Evolutionary conservation across 2,329 filamentous ascomycete species (phyloP).

Genomic region (Colletotrichum sp.): DNA sequence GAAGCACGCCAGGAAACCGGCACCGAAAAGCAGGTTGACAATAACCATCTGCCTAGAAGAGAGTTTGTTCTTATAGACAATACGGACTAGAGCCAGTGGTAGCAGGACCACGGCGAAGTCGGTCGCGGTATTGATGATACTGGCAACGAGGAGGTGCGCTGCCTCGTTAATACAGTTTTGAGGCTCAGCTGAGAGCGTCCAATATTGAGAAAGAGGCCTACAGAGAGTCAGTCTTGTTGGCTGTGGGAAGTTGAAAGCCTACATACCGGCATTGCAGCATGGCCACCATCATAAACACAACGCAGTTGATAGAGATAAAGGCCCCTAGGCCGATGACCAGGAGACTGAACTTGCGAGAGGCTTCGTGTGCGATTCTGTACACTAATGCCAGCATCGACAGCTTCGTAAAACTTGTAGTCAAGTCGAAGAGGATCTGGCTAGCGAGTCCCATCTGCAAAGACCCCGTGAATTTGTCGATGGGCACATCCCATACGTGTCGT

Average conservation of each 20-base stretch:
- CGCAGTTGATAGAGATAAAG: conserved; percentile 33
- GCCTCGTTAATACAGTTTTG: conserved; percentile 54
- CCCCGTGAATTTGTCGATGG: conserved; percentile 21
- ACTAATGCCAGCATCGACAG: conserved; percentile 45
- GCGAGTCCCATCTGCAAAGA: conserved; percentile 35
- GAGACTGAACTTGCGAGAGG: conserved; percentile 31
- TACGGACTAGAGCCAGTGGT: conserved; percentile 50
- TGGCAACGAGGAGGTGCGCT: conserved; percentile 56
- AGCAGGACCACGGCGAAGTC: conserved; percentile 61
- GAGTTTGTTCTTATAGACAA: conserved; percentile 40
- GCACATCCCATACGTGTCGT: conserved; percentile 39
- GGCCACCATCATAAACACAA: conserved; percentile 40
- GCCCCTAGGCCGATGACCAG: conserved; percentile 32
- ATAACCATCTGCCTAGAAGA: conserved; percentile 50
- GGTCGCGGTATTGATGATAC: conserved; percentile 64
- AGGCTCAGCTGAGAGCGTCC: conserved; percentile 35
- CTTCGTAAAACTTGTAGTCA: conserved; percentile 43
- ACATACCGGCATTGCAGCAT: conserved; percentile 44
- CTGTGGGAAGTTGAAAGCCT: neutral
- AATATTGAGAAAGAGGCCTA: conserved; percentile 43
- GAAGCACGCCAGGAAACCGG: conserved; percentile 52
- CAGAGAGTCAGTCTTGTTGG: conserved; percentile 23
- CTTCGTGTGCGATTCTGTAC: conserved; percentile 38
- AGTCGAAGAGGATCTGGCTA: conserved; percentile 39
- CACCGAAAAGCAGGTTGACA: conserved; percentile 52